Evolutionary conservation across 2,329 filamentous ascomycete genomes (phyloP), one percentile per base, ranked within the genome.

Genomic region (Monilinia aucupariae): DNA sequence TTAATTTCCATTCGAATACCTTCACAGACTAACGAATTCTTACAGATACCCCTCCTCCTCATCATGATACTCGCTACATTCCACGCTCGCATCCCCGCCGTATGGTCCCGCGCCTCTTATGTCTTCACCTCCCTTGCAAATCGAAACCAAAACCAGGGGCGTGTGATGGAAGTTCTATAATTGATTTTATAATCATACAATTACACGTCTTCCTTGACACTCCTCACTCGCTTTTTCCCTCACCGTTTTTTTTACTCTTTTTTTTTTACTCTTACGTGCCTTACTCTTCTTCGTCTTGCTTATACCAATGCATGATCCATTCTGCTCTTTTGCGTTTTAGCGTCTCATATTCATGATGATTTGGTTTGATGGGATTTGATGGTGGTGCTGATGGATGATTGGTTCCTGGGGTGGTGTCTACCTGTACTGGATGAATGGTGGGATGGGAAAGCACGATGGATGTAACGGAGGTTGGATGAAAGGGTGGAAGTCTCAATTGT

Each of bases 71-170:
- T 76, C 66, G 78, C 79, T 43, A 80, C 81, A 77, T 72, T 81
- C 30, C 82, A 80, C 70, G 80, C 76, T 69, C 78, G 78, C 56
- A 76, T 83, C 39, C 82, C 83, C 1, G 78, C 80, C 59, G 76
- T 82, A 20, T 74, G 69, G 69, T 64, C 64, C 22, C 64, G 66
- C 34, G 68, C 66, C 2, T 64, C 64, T 15, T 54, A 61, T 20
- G 56, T 70, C 34, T 45, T 71, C 9, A 61, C 67, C 30, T 67
- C 65, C 9, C 62, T 69, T 9, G 68, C 62, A 37, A 66, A 63
- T 48, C 64, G 51, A 22, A 64, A 48, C 13, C 54, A 66, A 56
- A 37, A 64, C 27, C 60, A 47, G 37, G 63, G 49, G 4, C 69
- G 69, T 45, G 64, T 74, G 30, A 68, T 74, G 32, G 72, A 74